Percentiles rank a stretch among this genome's conserved stretches.
Conservation (phyloP, 1,284 basidiomycete genomes). For the Taiwanofungus camphoratus region DNA sequence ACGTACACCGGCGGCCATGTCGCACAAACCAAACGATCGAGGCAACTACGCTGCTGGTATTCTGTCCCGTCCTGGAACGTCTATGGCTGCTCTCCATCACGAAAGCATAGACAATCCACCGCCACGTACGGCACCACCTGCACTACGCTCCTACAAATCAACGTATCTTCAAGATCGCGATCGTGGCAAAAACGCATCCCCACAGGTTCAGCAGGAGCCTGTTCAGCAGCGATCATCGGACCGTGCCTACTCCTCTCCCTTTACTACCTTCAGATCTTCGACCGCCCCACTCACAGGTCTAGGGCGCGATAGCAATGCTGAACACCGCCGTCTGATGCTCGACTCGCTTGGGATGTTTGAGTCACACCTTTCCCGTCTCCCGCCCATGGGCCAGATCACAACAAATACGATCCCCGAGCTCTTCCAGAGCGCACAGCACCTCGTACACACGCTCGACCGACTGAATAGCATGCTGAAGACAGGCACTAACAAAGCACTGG, state of each 20-base stretch:
- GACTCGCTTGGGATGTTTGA: conserved; percentile 70
- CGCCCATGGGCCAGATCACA: conserved; percentile 36
- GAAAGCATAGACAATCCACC: conserved; percentile 21
- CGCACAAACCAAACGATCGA: conserved; percentile 13
- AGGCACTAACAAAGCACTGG: conserved; percentile 52
- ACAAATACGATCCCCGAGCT: conserved; percentile 45
- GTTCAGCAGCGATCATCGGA: conserved; percentile 14
- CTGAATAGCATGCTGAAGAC: conserved; percentile 55
- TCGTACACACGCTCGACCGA: conserved; percentile 57
- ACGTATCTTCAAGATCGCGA: conserved; percentile 22
- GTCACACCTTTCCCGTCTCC: conserved; percentile 48
- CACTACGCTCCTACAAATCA: conserved; percentile 30
- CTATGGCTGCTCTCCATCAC: conserved; percentile 40
- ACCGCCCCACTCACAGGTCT: conserved; percentile 14
- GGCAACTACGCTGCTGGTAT: conserved; percentile 18
- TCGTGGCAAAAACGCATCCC: conserved; percentile 12
- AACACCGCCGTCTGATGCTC: conserved; percentile 62
- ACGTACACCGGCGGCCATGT: conserved; percentile 20
- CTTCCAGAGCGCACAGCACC: conserved; percentile 51
- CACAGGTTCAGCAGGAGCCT: conserved; percentile 4
- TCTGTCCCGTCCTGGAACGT: conserved; percentile 38
- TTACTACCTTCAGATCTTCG: conserved; percentile 12
- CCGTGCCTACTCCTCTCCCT: conserved; percentile 23
- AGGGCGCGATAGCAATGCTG: conserved; percentile 30
- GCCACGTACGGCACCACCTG: conserved; percentile 32